These are phyloP conservation scores for Vitis labrusca DNA, from an alignment of 164 flowering plant genomes.

Conservation along the genomic window DNA sequence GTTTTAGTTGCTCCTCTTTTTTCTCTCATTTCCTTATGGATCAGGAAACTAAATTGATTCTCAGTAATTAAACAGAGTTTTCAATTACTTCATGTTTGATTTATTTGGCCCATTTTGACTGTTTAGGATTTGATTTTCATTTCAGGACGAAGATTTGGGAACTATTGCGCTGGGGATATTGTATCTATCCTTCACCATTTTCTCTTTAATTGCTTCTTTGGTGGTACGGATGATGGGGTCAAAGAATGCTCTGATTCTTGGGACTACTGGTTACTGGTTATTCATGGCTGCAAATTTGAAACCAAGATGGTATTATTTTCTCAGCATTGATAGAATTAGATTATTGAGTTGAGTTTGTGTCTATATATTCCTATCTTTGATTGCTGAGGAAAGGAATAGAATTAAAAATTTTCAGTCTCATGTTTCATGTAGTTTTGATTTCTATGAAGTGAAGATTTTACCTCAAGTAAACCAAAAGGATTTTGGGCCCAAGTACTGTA, in stretches of 20 bases:
- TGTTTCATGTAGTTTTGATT: no score
- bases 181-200: slow-evolving; percentile 78
- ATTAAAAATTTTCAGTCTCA: no score
- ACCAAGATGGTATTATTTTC: slow-evolving; percentile 61
- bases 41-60: no score
- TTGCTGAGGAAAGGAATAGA: neutral
- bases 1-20: no score
- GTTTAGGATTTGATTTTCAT: slow-evolving; percentile 6
- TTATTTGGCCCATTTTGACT: slow-evolving; percentile 4
- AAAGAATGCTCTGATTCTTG: slow-evolving; percentile 78
- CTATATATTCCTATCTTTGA: neutral
- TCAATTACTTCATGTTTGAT: neutral
- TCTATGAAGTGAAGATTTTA: no score
- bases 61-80: no score
- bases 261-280: slow-evolving; percentile 93
- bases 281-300: slow-evolving; percentile 86
- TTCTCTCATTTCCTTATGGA: no score
- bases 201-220: slow-evolving; percentile 74
- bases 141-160: slow-evolving; percentile 71
- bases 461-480: no score
- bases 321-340: neutral
- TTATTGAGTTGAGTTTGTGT: neutral
- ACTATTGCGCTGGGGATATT: slow-evolving; percentile 82
- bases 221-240: slow-evolving; percentile 75
- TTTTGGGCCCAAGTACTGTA: no score